Conservation (phyloP, 148 eudicot genomes). For the Simmondsia chinensis region DNA sequence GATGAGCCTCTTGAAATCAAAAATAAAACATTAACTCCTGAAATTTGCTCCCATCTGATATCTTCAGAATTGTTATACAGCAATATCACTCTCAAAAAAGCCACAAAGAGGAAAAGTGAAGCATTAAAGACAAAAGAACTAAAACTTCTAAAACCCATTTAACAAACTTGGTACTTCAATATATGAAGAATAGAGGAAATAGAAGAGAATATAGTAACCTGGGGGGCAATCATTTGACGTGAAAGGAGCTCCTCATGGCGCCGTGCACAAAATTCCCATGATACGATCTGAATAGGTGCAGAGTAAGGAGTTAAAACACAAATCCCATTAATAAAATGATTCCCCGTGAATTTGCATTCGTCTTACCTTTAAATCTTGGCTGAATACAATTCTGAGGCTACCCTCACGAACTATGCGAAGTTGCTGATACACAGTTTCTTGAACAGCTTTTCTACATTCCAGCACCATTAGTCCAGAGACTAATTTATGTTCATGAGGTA, state of each 20-base stretch:
- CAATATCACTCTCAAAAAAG: too few species aligned
- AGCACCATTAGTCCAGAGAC: slow-evolving; percentile 37
- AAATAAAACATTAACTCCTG: too few species aligned
- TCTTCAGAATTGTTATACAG: too few species aligned
- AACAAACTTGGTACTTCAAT: too few species aligned
- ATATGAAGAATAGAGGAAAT: too few species aligned
- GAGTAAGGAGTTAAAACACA: neutral
- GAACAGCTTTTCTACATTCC: slow-evolving; percentile 41
- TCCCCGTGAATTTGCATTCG: neutral
- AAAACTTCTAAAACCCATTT: too few species aligned
- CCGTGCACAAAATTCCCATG: slow-evolving; percentile 62
- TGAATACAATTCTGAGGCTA: slow-evolving; percentile 48
- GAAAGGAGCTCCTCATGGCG: slow-evolving; percentile 45
- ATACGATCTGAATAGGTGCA: slow-evolving; percentile 31
- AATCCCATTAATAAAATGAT: neutral
- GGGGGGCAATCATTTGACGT: slow-evolving; percentile 33
- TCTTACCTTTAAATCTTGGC: slow-evolving; percentile 42
- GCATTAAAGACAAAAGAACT: too few species aligned
- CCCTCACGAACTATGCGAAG: slow-evolving; percentile 62
- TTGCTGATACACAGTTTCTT: slow-evolving; percentile 40
- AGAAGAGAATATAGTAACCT: slow-evolving; percentile 27
- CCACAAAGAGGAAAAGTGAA: too few species aligned
- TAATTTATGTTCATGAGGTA: slow-evolving; percentile 25
- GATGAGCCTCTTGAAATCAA: too few species aligned
- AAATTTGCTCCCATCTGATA: too few species aligned